Conservation (phyloP, 768 basidiomycete genomes). For the Clitopilus passeckerianus region DNA sequence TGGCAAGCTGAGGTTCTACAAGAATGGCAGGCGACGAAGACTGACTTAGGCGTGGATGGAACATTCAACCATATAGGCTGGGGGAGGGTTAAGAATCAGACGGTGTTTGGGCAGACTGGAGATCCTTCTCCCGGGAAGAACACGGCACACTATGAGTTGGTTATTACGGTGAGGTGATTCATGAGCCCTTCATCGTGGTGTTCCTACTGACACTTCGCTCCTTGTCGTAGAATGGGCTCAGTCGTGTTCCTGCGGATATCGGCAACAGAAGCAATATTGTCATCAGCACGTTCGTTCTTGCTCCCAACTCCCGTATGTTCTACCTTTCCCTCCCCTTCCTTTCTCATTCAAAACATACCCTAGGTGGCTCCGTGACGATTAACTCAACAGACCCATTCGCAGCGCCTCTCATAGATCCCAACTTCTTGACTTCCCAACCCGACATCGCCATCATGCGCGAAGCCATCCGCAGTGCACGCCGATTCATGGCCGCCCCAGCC, state of each 20-base stretch:
- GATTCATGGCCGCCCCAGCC: constrained; percentile 19
- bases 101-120: constrained; percentile 11
- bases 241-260: not conserved
- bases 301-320: not conserved
- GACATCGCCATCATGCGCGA: constrained; percentile 22
- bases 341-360: too few species aligned
- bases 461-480: constrained; percentile 16
- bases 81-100: constrained; percentile 16
- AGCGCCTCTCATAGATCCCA: constrained; percentile 21
- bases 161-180: not conserved
- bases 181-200: not conserved
- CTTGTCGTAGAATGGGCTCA: not conserved
- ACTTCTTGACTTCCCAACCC: constrained; percentile 11
- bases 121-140: constrained; percentile 20
- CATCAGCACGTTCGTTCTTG: not conserved
- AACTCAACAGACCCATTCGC: constrained; percentile 20
- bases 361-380: constrained; percentile 21
- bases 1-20: not conserved
- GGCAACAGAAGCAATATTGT: not conserved
- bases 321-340: not conserved
- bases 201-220: not conserved
- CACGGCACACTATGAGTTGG: constrained; percentile 18
- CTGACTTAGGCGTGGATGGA: constrained; percentile 15
- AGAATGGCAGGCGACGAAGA: constrained; percentile 14
- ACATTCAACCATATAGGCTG: constrained; percentile 18